Evolutionary conservation across 176 grass and related monocot genomes (phyloP).

Genomic region (Bothriochloa decipiens): DNA sequence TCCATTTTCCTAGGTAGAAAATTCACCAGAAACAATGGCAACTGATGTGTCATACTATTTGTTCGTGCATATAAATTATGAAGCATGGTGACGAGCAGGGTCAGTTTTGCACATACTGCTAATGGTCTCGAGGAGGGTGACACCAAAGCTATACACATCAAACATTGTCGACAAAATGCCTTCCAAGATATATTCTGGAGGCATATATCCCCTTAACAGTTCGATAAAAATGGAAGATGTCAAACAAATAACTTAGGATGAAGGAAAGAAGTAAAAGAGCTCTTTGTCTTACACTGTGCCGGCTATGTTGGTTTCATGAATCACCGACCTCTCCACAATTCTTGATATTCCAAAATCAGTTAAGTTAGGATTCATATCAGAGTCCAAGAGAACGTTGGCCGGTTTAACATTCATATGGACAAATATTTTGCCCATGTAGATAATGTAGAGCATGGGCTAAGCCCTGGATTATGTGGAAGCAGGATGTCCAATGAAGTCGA

Average conservation of each 20-base stretch:
- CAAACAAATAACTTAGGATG: too few relatives aligned
- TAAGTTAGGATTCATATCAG: constrained; percentile 38
- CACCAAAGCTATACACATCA: constrained; percentile 3
- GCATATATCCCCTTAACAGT: too few relatives aligned
- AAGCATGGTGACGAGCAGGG: not conserved
- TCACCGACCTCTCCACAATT: not conserved
- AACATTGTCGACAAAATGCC: not conserved
- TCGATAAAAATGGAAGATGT: too few relatives aligned
- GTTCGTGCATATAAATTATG: too few relatives aligned
- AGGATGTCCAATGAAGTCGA: not conserved
- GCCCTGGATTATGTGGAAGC: constrained; percentile 28
- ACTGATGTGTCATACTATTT: too few relatives aligned
- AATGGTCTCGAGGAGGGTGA: not conserved
- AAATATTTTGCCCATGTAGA: constrained; percentile 9
- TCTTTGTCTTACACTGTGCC: constrained; percentile 20
- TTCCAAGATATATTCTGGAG: not conserved
- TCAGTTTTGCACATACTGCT: not conserved
- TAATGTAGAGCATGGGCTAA: not conserved
- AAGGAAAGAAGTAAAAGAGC: not conserved
- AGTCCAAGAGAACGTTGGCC: constrained; percentile 31
- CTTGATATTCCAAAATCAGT: constrained; percentile 21
- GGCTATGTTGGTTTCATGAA: not conserved
- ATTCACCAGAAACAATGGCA: too few relatives aligned
- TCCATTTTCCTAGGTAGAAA: too few relatives aligned
- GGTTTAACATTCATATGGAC: constrained; percentile 36